These are phyloP conservation scores for Parsonsia alboflavescens DNA, from an alignment of 257 asterid species.

Conservation along the genomic window DNA sequence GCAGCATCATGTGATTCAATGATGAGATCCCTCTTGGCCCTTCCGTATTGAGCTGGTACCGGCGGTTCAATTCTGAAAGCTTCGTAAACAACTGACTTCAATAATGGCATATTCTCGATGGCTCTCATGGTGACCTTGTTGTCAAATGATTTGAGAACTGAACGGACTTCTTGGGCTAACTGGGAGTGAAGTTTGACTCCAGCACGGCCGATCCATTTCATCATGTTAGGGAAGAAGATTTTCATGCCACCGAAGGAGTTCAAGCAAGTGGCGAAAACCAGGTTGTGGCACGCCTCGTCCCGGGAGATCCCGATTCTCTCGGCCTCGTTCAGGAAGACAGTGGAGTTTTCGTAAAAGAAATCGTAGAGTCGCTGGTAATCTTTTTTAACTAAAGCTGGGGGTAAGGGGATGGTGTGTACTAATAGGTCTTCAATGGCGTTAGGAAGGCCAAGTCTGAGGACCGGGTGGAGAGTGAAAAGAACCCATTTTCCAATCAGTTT, in stretches of 20 bases:
- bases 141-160: slow-evolving; percentile 40
- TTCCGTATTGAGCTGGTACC: slow-evolving; percentile 63
- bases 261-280: slow-evolving; percentile 71
- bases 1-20: slow-evolving; percentile 72
- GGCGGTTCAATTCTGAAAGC: slow-evolving; percentile 76
- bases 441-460: slow-evolving; percentile 54
- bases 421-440: slow-evolving; percentile 48
- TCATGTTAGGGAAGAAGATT: slow-evolving; percentile 61
- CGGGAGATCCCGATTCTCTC: slow-evolving; percentile 48
- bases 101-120: slow-evolving; percentile 66
- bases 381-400: slow-evolving; percentile 52
- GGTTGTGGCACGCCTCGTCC: slow-evolving; percentile 79
- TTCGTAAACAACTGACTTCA: slow-evolving; percentile 81
- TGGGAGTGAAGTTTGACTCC: slow-evolving; percentile 54
- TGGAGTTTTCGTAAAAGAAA: slow-evolving; percentile 51
- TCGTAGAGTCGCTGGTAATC: slow-evolving; percentile 57
- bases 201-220: slow-evolving; percentile 71
- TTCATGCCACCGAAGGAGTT: slow-evolving; percentile 85
- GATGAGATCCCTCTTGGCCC: slow-evolving; percentile 53
- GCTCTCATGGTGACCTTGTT: slow-evolving; percentile 51
- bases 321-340: slow-evolving; percentile 55
- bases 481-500: slow-evolving; percentile 59
- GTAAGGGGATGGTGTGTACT: slow-evolving; percentile 53
- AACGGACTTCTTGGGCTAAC: slow-evolving; percentile 61
- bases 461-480: slow-evolving; percentile 61